phyloP scores from a whole-genome alignment of 345 rosid species.

The Syzygium grande region DNA sequence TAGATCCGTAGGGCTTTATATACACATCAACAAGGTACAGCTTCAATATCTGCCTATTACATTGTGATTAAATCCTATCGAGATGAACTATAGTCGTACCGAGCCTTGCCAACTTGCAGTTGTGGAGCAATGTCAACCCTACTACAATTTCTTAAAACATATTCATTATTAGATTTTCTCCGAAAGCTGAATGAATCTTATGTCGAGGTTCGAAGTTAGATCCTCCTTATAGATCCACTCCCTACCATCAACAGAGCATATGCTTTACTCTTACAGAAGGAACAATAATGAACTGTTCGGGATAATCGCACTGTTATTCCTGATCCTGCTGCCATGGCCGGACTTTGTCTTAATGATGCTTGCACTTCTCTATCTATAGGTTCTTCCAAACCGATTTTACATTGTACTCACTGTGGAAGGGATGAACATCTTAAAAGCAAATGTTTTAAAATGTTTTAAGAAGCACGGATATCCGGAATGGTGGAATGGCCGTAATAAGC shows the following conservation, averaged over 20 bases:
- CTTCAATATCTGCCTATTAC: neutral
- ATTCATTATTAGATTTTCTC: neutral
- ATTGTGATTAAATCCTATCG: no score
- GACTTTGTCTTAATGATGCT: neutral
- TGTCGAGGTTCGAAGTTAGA: neutral
- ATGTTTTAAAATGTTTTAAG: neutral
- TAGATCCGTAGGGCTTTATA: neutral
- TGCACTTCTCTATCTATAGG: neutral
- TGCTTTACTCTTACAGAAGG: neutral
- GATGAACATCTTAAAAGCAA: neutral
- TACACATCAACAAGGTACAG: neutral
- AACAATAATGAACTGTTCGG: accelerated
- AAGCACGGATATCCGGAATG: neutral
- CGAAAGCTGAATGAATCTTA: neutral
- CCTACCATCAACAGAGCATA: neutral
- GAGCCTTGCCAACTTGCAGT: neutral
- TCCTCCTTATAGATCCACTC: neutral
- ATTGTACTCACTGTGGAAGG: neutral
- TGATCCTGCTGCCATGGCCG: neutral
- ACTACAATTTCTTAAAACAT: neutral
- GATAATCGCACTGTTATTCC: neutral
- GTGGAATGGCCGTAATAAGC: neutral
- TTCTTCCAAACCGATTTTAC: no score
- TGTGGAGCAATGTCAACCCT: neutral
- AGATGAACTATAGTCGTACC: neutral